Conservation (phyloP, 2,329 filamentous ascomycete species). For the Berkeleyomyces basicola region DNA sequence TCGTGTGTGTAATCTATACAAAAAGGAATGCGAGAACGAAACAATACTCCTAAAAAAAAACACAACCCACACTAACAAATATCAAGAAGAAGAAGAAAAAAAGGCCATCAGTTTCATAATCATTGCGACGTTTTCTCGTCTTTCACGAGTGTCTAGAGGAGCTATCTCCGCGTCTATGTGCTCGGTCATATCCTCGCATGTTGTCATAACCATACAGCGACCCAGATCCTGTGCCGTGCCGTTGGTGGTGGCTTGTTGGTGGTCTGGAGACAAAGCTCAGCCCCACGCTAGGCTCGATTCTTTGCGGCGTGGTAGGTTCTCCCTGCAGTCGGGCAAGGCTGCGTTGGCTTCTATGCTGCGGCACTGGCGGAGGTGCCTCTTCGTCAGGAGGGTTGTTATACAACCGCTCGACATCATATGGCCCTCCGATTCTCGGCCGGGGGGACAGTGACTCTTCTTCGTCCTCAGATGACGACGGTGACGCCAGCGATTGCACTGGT, state of each 20-base stretch:
- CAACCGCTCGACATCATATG: conserved; percentile 12
- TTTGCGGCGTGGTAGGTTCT: conserved; percentile 17
- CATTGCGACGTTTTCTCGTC: background rate
- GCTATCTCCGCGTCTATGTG: background rate
- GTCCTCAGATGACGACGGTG: conserved; percentile 3
- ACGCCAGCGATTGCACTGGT: background rate
- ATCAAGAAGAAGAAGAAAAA: background rate
- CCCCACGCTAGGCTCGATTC: conserved; percentile 26
- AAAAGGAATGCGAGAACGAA: background rate
- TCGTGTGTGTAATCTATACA: background rate
- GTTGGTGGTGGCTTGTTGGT: background rate
- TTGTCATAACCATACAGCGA: background rate
- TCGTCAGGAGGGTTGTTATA: conserved; percentile 1
- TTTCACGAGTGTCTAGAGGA: background rate
- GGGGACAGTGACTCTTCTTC: background rate
- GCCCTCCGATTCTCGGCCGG: background rate
- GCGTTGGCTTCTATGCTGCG: background rate
- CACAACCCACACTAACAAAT: background rate
- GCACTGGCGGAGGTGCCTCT: conserved; percentile 3
- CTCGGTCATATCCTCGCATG: background rate
- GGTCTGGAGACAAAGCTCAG: background rate
- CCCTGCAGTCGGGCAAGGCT: background rate
- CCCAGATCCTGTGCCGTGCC: background rate
- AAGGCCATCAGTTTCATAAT: background rate
- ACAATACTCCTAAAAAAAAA: background rate